Evolutionary conservation across 306 rosid species (phyloP), one percentile per base, ranked within the genome.

Genomic region (Mucuna pruriens): DNA sequence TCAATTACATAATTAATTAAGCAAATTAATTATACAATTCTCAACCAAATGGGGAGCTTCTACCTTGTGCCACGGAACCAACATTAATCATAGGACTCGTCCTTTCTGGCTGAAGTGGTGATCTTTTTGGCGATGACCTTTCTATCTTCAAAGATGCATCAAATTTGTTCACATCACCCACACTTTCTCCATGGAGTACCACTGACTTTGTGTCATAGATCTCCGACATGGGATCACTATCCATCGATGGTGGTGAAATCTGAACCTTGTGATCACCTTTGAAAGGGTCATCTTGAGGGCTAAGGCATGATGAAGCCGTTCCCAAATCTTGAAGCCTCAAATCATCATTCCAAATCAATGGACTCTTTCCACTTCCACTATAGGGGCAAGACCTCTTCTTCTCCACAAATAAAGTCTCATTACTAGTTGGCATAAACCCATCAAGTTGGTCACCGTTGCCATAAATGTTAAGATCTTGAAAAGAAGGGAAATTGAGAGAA

Each of bases 321-420:
- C 95, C 98, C 80, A 94, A 84, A 76, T 94, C 96, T 71, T 95
- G 97, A 51, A 90, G 91, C 84, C 97, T 77, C 0, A 95, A 88
- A 82, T 95, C 99, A 13, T 95, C 97, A 9, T 88, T 72, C 99
- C 97, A 95, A 16, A 93, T 84, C 86, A 95, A 80, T 17, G 93
- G 95, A 76, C 92, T 93, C 82, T 95, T 95, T 20, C 99, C 99
- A 31, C 82, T 87, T 4, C 87, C 86, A 58, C 82, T 83, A 29
- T 88, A 90, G 74, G 93, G 91, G 65, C 86, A 86, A 1, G 85
- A 75, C 91, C 94, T 89, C 85, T 91, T 93, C 88, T 90, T 93
- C 46, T 95, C 93, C 16, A 83, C 51, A 63, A 91, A 87, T 4
- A 88, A 25, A 26, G 34, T 70, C 0, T 94, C 90, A 29, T 0